phyloP scores from a whole-genome alignment of 2,329 filamentous ascomycete genomes.

The Atkinsonella texensis region DNA sequence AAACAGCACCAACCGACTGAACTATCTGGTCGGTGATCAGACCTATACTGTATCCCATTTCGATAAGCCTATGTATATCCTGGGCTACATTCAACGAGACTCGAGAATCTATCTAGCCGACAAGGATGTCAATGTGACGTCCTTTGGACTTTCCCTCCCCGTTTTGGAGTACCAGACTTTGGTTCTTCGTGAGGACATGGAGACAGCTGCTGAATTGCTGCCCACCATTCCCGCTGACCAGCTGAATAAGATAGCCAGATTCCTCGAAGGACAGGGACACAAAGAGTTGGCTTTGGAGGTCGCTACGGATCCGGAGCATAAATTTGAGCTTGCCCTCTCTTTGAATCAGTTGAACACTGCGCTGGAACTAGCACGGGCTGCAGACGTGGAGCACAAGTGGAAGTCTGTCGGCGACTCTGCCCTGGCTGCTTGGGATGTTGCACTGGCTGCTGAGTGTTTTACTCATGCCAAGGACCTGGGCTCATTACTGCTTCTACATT shows the following conservation, averaged over 20 bases:
- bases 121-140: conserved; percentile 88
- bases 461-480: conserved; percentile 81
- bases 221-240: conserved; percentile 79
- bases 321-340: conserved; percentile 81
- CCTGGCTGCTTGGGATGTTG: conserved; percentile 73
- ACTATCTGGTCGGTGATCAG: conserved; percentile 96
- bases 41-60: conserved; percentile 97
- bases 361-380: conserved; percentile 67
- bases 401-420: conserved; percentile 93
- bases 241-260: conserved; percentile 95
- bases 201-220: conserved; percentile 76
- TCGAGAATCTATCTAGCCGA: conserved; percentile 91
- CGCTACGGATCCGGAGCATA: conserved; percentile 88
- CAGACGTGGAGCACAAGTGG: conserved; percentile 94
- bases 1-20: conserved; percentile 88
- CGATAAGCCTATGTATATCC: conserved; percentile 85
- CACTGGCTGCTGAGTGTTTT: conserved; percentile 87
- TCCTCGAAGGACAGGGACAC: conserved; percentile 92
- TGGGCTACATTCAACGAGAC: conserved; percentile 91
- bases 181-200: conserved; percentile 86
- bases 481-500: conserved; percentile 77
- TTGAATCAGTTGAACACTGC: conserved; percentile 78
- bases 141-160: conserved; percentile 78
- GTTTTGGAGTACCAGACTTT: conserved; percentile 96
- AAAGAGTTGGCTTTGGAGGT: conserved; percentile 93